Evolutionary conservation across 1,139 yeast genomes (phyloP).

Genomic region (Diutina neorugosa): DNA sequence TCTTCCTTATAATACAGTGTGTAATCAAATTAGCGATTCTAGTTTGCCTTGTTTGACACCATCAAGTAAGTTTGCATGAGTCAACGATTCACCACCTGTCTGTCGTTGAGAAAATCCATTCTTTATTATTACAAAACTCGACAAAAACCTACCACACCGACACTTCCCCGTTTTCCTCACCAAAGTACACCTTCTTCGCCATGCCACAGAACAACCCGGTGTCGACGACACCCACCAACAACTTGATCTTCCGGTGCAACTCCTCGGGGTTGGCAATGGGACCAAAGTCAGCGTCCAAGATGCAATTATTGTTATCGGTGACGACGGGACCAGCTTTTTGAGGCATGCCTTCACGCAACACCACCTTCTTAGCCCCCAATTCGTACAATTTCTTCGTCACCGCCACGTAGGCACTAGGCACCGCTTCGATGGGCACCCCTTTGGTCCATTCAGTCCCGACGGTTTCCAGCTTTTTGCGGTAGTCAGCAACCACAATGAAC

Average conservation of each 20-base stretch:
- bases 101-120: too few species aligned
- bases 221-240: constrained; percentile 89
- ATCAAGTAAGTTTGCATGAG: too few species aligned
- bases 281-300: constrained; percentile 92
- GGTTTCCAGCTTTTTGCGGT: constrained; percentile 59
- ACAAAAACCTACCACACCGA: constrained; percentile 11
- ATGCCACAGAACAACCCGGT: constrained; percentile 74
- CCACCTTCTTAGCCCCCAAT: constrained; percentile 57
- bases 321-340: constrained; percentile 98
- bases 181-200: constrained; percentile 80
- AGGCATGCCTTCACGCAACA: constrained; percentile 73
- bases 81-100: too few species aligned
- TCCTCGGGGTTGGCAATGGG: constrained; percentile 46
- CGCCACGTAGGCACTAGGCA: constrained; percentile 76
- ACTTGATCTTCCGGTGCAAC: constrained; percentile 57
- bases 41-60: too few species aligned
- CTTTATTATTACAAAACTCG: too few species aligned
- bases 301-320: constrained; percentile 89
- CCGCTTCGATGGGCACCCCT: constrained; percentile 94
- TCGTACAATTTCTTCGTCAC: constrained; percentile 49
- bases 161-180: constrained; percentile 66
- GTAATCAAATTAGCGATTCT: too few species aligned
- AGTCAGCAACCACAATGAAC: constrained; percentile 87
- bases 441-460: constrained; percentile 77
- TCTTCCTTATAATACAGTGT: too few species aligned